Evolutionary conservation across 1,284 basidiomycete genomes (phyloP), one percentile per base, ranked within the genome.

Genomic region (Heterobasidion parviporum): DNA sequence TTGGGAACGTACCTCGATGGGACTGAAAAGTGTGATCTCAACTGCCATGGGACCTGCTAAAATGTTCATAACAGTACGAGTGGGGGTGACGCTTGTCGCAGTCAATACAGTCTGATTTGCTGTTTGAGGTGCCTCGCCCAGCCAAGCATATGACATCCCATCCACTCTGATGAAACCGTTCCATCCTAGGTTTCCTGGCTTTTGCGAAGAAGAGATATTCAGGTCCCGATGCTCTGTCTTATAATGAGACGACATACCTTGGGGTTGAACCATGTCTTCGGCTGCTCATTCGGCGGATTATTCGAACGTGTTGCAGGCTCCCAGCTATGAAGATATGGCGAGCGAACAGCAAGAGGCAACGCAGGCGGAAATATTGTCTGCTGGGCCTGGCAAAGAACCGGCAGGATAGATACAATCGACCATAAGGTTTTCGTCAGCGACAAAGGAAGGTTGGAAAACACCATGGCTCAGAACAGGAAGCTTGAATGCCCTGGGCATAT

Each of bases 321-420:
- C 64, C 67, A 72, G 20, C 61, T 53, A 12, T 63, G 67, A 2
- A 72, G 61, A 54, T 70, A 72, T 7, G 70, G 69, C 15, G 70
- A 68, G 16, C 68, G 61, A 12, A 70, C 68, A 5, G 70, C 68
- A n/a, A 72, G 64, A 26, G 68, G 70, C 52, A 66, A 54, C n/a
- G 65, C 59, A 5, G 64, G 51, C 4, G 68, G 65, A 33, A 53
- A 51, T 41, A 55, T 8, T 1, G 56, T 53, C 32, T 56, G 56
- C 36, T 38, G 36, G 36, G 36, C 14, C 36, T 57, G 59, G 8
- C n/a, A n/a, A n/a, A n/a, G n/a, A n/a, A n/a, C n/a, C n/a, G n/a
- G n/a, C n/a, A n/a, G n/a, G n/a, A n/a, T n/a, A n/a, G n/a, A n/a
- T n/a, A n/a, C n/a, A n/a, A n/a, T n/a, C n/a, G n/a, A n/a, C n/a